A percentile compares a stretch with the other conserved stretches of the same genome.
phyloP scores from a whole-genome alignment of 768 basidiomycete genomes.

The Leccinum barrowsii region DNA sequence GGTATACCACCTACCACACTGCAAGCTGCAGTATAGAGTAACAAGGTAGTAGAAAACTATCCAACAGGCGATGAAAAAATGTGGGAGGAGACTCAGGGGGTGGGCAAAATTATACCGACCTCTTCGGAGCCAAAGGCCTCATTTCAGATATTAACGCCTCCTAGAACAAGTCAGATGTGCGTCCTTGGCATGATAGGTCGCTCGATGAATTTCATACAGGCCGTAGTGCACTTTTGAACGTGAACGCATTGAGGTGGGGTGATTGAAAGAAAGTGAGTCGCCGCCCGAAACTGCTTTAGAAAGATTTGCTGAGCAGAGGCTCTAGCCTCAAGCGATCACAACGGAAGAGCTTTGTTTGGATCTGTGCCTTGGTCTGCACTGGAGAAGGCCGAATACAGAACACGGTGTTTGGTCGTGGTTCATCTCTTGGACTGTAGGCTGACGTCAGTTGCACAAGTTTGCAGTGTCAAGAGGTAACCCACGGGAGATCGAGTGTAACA shows the following conservation, averaged over 20 bases:
- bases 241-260: not conserved
- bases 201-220: too few species aligned
- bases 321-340: not conserved
- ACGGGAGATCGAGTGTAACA: not conserved
- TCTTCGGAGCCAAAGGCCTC: not conserved
- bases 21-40: not conserved
- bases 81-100: not conserved
- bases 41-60: not conserved
- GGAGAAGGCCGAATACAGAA: not conserved
- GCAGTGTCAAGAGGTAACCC: not conserved
- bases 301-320: not conserved
- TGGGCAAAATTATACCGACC: not conserved
- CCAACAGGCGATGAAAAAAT: not conserved
- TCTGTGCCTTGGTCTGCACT: not conserved
- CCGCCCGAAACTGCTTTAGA: not conserved
- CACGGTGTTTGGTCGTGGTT: not conserved
- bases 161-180: not conserved
- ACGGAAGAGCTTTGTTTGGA: not conserved
- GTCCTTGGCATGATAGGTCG: not conserved
- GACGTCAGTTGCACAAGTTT: not conserved
- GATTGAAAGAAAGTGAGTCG: not conserved
- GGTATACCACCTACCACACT: not conserved
- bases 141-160: not conserved
- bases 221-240: not conserved
- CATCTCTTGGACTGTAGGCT: not conserved